Evolutionary conservation across 2,329 filamentous ascomycete genomes (phyloP), one percentile per base, ranked within the genome.

Genomic region (Hymenotorrendiella dingleyae): DNA sequence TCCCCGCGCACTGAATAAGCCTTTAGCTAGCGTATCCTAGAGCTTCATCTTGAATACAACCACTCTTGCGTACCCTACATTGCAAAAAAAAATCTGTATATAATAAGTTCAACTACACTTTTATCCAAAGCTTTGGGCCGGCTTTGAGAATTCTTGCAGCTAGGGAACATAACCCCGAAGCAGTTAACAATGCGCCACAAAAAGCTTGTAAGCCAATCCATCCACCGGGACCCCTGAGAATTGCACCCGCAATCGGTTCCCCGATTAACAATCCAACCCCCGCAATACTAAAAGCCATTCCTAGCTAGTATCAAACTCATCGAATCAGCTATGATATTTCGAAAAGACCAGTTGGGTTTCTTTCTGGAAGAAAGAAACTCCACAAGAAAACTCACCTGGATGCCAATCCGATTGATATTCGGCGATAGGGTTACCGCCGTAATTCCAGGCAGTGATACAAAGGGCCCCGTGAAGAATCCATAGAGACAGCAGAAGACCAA

Each of bases 401-500:
- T 73, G 0, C 83, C 78, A 0, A 70, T 67, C 7, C 86, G 63
- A 0, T 74, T 74, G 32, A 53, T 19, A 22, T 55, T 49, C 5
- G 46, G 48, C 1, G 47, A 50, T 8, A 56, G 11, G 9, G 40
- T 46, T 1, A 41, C 44, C 1, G 54, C 7, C 6, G 42, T 37
- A 3, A 47, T 46, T 10, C 38, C 46, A 17, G 36, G 28, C 9
- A 54, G 39, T 3, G 44, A 47, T 2, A 84, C 74, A 51, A 80
- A 82, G 2, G 74, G 75, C 9, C 83, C 84, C 0, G 76, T 79
- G 23, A 72, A 72, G 57, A 86, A 84, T n/a, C 83, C 84, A 50
- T 83, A 87, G 10, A 84, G 61, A 12, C 73, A 66, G 9, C 74
- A 70, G 59, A 84, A 87, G 16, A 78, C 66, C 29, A 86, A 69